phyloP scores from a whole-genome alignment of 2,329 filamentous ascomycete genomes.

The Paraphoma chrysanthemicola region DNA sequence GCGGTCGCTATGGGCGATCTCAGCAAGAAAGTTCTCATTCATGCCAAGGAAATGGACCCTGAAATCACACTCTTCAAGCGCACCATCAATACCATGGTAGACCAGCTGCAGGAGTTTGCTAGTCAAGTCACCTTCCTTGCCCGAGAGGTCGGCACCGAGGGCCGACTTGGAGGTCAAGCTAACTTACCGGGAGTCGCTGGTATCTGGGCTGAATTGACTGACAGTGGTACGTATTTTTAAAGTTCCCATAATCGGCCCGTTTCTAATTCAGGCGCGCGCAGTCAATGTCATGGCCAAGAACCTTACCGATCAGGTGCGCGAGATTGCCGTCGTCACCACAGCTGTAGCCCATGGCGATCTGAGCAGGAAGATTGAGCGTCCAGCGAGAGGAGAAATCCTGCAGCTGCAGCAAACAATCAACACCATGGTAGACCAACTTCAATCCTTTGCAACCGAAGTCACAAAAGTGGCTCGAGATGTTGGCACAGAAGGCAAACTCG shows the following conservation, averaged over 20 bases:
- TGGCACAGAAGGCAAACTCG: conserved; percentile 68
- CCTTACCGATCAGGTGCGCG: conserved; percentile 93
- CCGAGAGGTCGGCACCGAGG: conserved; percentile 94
- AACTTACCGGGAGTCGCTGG: conserved; percentile 93
- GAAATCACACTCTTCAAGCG: conserved; percentile 98
- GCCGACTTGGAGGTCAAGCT: conserved; percentile 90
- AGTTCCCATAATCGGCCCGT: conserved; percentile 22
- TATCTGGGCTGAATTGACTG: conserved; percentile 95
- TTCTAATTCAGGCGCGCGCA: conserved; percentile 39
- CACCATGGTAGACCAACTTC: conserved; percentile 71
- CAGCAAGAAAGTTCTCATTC: conserved; percentile 95
- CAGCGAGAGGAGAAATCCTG: conserved; percentile 91
- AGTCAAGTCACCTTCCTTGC: conserved; percentile 95
- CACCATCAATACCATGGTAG: conserved; percentile 99
- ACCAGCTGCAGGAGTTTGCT: conserved; percentile 94
- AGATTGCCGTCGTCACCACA: conserved; percentile 96
- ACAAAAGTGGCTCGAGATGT: conserved; percentile 70
- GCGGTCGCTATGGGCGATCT: conserved; percentile 94
- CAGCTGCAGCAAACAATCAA: conserved; percentile 90
- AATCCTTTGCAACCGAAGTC: conserved; percentile 70
- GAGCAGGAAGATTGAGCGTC: conserved; percentile 93
- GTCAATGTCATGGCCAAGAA: conserved; percentile 99
- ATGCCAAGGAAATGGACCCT: conserved; percentile 95
- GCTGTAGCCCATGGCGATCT: conserved; percentile 94
- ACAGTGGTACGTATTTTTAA: conserved; percentile 53